Evolutionary conservation across 1,284 basidiomycete genomes (phyloP).

Genomic region (Pascua sp.): DNA sequence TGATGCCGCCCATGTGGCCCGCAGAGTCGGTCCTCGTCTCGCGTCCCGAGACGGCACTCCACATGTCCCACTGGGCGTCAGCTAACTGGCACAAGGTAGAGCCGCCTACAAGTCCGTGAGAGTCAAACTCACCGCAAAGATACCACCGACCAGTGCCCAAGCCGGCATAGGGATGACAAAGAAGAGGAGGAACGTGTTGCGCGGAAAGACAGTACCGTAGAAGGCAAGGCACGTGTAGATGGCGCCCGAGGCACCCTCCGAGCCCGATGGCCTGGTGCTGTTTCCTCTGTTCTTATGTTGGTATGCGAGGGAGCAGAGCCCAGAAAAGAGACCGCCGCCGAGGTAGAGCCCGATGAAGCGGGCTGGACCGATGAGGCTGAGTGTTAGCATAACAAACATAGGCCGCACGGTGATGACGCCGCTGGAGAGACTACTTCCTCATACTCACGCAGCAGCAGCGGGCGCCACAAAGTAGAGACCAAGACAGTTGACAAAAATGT

Average conservation of each 20-base stretch:
- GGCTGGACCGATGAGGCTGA: slow-evolving; percentile 61
- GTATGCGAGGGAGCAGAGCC: slow-evolving; percentile 60
- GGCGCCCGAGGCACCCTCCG: slow-evolving; percentile 58
- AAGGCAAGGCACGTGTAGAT: slow-evolving; percentile 56
- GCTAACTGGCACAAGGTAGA: no score
- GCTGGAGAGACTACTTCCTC: no score
- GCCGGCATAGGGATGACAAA: slow-evolving; percentile 79
- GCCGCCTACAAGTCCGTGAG: background rate
- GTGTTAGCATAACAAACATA: background rate
- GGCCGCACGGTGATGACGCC: no score
- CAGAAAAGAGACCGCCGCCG: slow-evolving; percentile 63
- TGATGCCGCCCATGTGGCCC: slow-evolving; percentile 73
- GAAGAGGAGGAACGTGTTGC: slow-evolving; percentile 69
- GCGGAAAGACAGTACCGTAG: slow-evolving; percentile 68
- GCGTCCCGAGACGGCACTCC: slow-evolving; percentile 11
- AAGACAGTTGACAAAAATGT: slow-evolving; percentile 74
- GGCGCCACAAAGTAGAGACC: slow-evolving; percentile 76
- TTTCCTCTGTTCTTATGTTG: slow-evolving; percentile 39
- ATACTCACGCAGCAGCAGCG: slow-evolving; percentile 56
- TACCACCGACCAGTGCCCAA: slow-evolving; percentile 69
- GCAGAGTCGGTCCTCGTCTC: slow-evolving; percentile 58
- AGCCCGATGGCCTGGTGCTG: background rate
- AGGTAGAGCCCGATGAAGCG: slow-evolving; percentile 74
- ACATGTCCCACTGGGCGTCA: slow-evolving; percentile 31
- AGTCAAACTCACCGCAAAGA: slow-evolving; percentile 57